Evolutionary conservation across 78 protist species (phyloP).

Genomic region (Isochrysis galbana): DNA sequence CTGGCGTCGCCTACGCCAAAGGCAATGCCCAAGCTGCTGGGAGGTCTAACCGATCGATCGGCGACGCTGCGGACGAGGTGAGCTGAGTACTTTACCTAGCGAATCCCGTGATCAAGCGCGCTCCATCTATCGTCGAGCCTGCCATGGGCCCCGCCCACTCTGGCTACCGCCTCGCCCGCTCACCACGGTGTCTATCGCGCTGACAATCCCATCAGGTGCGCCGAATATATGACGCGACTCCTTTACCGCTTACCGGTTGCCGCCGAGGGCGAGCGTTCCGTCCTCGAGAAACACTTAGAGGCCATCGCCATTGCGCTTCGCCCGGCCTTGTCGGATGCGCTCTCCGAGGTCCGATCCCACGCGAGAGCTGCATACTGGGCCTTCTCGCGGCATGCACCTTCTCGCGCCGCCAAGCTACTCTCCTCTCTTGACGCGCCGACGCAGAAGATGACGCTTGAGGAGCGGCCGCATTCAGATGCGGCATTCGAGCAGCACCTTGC

Average conservation of each 20-base stretch:
- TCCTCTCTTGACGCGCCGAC: not conserved
- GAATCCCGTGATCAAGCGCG: not conserved
- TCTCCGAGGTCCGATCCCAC: not conserved
- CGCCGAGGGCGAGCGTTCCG: conserved; percentile 7
- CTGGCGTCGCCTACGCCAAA: not conserved
- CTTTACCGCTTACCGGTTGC: no score
- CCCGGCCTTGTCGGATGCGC: not conserved
- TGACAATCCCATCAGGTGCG: no score
- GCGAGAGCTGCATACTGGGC: not conserved
- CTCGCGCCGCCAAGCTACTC: not conserved
- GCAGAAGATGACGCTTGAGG: not conserved
- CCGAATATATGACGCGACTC: no score
- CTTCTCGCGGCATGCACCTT: not conserved
- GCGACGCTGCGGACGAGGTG: not conserved
- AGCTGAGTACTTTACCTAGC: not conserved
- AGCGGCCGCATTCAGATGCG: not conserved
- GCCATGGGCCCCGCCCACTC: not conserved
- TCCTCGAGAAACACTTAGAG: not conserved
- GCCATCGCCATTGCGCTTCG: not conserved
- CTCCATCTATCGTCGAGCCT: not conserved
- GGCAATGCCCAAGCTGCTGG: not conserved
- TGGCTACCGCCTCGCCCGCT: no score
- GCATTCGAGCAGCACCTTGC: not conserved
- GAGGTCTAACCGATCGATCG: not conserved
- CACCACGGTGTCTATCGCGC: no score